Percentiles rank a stretch among this genome's conserved stretches.
phyloP scores from a whole-genome alignment of 441 rosid genomes.

The Flueggea neowawraea region DNA sequence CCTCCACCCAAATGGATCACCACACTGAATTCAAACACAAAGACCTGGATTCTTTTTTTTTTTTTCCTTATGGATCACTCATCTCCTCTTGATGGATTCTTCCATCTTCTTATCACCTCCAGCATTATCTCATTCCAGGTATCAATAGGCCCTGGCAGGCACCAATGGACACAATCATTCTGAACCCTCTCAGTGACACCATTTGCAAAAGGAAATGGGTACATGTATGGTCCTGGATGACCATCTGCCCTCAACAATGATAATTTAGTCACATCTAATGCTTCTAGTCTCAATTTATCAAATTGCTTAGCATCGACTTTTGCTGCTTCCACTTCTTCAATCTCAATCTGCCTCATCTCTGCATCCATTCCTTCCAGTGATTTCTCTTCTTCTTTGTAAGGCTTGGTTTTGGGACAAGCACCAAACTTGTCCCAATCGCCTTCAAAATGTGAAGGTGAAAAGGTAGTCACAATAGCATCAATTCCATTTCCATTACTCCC shows the following conservation, averaged over 20 bases:
- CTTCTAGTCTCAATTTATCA: constrained; percentile 43
- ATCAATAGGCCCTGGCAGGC: constrained; percentile 93
- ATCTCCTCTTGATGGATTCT: constrained; percentile 4
- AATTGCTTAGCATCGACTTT: constrained; percentile 24
- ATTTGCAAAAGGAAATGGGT: constrained; percentile 67
- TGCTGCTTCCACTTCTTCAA: constrained; percentile 56
- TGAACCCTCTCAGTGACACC: constrained; percentile 73
- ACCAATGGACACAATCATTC: constrained; percentile 98
- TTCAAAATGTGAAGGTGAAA: constrained; percentile 90
- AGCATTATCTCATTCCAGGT: constrained; percentile 89
- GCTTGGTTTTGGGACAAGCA: constrained; percentile 79
- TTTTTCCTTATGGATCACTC: too few relatives aligned
- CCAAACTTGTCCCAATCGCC: constrained; percentile 92
- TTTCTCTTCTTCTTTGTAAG: constrained; percentile 60
- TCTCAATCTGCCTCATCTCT: constrained; percentile 61
- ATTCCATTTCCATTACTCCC: constrained; percentile 15
- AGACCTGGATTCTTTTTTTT: too few relatives aligned
- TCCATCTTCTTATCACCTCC: constrained; percentile 60
- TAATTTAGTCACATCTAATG: constrained; percentile 67
- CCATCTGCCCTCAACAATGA: constrained; percentile 84
- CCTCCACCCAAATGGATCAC: constrained; percentile 8
- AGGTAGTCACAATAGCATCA: constrained; percentile 55
- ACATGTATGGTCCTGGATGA: constrained; percentile 93
- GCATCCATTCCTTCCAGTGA: constrained; percentile 72
- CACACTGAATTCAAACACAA: neutral